Conservation (phyloP, 2,329 filamentous ascomycete species). For the Orbilia ellipsospora region DNA sequence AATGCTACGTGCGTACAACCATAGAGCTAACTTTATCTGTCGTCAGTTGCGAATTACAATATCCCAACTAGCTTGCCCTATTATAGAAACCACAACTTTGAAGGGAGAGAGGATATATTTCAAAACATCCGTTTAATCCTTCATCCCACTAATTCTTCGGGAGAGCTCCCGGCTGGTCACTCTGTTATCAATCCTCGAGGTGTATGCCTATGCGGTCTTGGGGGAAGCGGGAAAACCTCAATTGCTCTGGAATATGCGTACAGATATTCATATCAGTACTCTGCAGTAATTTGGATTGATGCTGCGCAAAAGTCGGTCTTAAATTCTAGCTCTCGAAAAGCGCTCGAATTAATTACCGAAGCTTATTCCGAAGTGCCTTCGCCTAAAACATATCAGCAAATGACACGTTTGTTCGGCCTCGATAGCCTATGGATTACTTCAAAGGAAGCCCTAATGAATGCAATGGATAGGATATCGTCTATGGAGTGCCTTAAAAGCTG, state of each 20-base stretch:
- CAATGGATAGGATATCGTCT: neutral
- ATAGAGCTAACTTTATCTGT: too few species aligned
- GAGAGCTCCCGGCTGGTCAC: too few species aligned
- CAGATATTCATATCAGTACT: neutral
- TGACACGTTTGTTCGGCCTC: neutral
- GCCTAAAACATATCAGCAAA: neutral
- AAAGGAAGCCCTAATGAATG: slow-evolving; percentile 15
- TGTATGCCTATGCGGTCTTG: slow-evolving; percentile 11
- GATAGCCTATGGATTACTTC: neutral
- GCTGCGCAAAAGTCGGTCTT: neutral
- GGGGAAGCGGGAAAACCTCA: slow-evolving; percentile 22
- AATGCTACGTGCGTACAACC: too few species aligned
- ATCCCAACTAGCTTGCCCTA: neutral
- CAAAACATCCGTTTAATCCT: neutral
- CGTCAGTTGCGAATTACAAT: neutral
- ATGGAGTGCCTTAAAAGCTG: slow-evolving; percentile 15
- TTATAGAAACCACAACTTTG: neutral
- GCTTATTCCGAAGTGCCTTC: neutral
- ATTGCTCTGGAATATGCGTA: slow-evolving; percentile 25
- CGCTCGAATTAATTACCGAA: neutral
- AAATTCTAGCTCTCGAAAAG: neutral
- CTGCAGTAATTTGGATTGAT: neutral
- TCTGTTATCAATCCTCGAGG: slow-evolving; percentile 2
- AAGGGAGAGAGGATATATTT: neutral
- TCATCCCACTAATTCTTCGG: neutral